A percentile compares a stretch with the other conserved stretches of the same genome.
phyloP scores from a whole-genome alignment of 225 moss, liverwort and hornwort genomes.

The Takakia lepidozioides region DNA sequence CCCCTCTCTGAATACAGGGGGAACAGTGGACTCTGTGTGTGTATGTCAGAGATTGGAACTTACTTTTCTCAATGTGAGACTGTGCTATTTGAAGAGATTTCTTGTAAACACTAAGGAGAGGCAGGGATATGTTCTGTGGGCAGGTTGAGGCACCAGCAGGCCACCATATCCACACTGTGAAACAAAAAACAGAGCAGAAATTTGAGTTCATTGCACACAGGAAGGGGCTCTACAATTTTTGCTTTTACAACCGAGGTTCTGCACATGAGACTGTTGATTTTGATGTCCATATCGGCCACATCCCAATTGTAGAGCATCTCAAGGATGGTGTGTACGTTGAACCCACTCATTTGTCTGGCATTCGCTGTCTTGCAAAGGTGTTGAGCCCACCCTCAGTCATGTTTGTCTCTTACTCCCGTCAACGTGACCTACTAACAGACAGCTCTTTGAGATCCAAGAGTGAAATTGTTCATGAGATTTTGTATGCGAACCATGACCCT shows the following conservation, averaged over 20 bases:
- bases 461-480: too few relatives aligned
- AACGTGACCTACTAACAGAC: too few relatives aligned
- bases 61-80: neutral
- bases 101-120: too few relatives aligned
- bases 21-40: too few relatives aligned
- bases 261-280: conserved; percentile 88
- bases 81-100: neutral
- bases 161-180: conserved; percentile 42
- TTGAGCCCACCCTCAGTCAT: too few relatives aligned
- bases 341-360: neutral
- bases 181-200: conserved; percentile 57
- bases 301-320: conserved; percentile 39
- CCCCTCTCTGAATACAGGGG: too few relatives aligned
- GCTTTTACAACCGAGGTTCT: conserved; percentile 73
- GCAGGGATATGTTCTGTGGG: neutral
- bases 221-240: conserved; percentile 73
- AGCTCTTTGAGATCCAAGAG: too few relatives aligned
- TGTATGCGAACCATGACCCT: too few relatives aligned
- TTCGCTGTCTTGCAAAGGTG: neutral
- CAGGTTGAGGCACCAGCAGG: conserved; percentile 90
- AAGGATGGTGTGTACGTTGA: conserved; percentile 47
- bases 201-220: conserved; percentile 64
- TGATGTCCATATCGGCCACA: conserved; percentile 65
- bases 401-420: too few relatives aligned
- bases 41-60: too few relatives aligned